Conservation (phyloP, 768 basidiomycete species). For the Cyclocybe cylindracea region DNA sequence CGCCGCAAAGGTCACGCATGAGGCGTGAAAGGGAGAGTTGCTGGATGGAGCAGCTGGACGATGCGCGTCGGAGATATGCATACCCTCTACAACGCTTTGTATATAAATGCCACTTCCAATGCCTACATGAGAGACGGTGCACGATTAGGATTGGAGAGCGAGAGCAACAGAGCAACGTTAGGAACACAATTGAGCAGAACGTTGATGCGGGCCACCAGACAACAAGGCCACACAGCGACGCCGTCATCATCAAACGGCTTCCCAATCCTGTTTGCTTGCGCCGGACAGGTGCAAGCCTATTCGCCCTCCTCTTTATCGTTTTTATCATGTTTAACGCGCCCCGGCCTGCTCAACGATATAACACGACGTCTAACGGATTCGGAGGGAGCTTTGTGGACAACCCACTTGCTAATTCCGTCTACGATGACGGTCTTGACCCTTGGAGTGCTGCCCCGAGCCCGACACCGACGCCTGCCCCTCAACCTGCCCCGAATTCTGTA, state of each 20-base stretch:
- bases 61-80: slow-evolving; percentile 10
- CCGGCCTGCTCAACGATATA: slow-evolving; percentile 70
- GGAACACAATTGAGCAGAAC: background rate
- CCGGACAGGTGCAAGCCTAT: background rate
- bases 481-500: slow-evolving; percentile 42
- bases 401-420: slow-evolving; percentile 70
- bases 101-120: slow-evolving; percentile 18
- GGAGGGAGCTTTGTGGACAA: slow-evolving; percentile 77
- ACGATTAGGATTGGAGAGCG: slow-evolving; percentile 1
- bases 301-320: background rate
- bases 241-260: background rate
- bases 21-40: slow-evolving; percentile 25
- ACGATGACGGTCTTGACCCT: slow-evolving; percentile 80
- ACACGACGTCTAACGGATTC: slow-evolving; percentile 53
- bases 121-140: slow-evolving; percentile 9
- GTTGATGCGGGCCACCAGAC: background rate
- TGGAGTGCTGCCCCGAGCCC: slow-evolving; percentile 80
- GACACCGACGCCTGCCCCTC: slow-evolving; percentile 60
- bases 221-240: slow-evolving; percentile 16
- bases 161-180: background rate
- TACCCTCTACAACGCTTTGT: slow-evolving; percentile 17
- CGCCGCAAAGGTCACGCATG: slow-evolving; percentile 64
- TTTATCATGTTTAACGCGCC: slow-evolving; percentile 82
- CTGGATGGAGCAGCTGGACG: background rate
- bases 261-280: slow-evolving; percentile 2